Percentiles rank a stretch among this genome's conserved stretches.
phyloP scores from a whole-genome alignment of 768 basidiomycete species.

The Arthromyces matolae region DNA sequence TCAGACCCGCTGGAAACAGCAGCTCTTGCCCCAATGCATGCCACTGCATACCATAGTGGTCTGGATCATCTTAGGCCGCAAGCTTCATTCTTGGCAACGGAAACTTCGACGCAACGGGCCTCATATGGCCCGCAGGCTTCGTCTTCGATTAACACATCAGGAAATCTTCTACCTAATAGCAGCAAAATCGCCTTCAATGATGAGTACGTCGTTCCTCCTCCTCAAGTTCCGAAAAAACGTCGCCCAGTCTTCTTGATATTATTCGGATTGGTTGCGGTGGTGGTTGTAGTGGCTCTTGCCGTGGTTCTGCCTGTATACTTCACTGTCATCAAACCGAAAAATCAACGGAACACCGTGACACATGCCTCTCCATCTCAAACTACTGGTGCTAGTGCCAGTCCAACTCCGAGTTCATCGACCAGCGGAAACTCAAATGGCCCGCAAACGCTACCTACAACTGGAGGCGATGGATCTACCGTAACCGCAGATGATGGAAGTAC shows the following conservation, averaged over 20 bases:
- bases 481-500: conserved; percentile 62
- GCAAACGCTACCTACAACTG: conserved; percentile 34
- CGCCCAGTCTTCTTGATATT: conserved; percentile 19
- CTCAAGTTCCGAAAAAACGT: conserved; percentile 12
- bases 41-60: conserved; percentile 2
- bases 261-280: conserved; percentile 32
- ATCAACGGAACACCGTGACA: conserved; percentile 15
- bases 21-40: conserved; percentile 13
- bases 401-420: conserved; percentile 8
- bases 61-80: conserved; percentile 10
- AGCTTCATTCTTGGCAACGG: conserved; percentile 12
- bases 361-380: too few relatives aligned
- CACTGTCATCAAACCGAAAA: conserved; percentile 43
- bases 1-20: conserved; percentile 11
- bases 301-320: conserved; percentile 60
- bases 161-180: conserved; percentile 11
- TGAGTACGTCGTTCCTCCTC: conserved; percentile 3
- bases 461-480: conserved; percentile 68
- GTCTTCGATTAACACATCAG: conserved; percentile 14
- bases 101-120: conserved; percentile 13
- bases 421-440: conserved; percentile 8
- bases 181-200: conserved; percentile 11
- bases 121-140: conserved; percentile 8
- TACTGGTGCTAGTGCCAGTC: conserved; percentile 4
- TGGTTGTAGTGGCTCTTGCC: conserved; percentile 40